Percentiles rank a stretch among this genome's conserved stretches.
Conservation (phyloP, 257 asterid genomes). For the Ilex asprella region DNA sequence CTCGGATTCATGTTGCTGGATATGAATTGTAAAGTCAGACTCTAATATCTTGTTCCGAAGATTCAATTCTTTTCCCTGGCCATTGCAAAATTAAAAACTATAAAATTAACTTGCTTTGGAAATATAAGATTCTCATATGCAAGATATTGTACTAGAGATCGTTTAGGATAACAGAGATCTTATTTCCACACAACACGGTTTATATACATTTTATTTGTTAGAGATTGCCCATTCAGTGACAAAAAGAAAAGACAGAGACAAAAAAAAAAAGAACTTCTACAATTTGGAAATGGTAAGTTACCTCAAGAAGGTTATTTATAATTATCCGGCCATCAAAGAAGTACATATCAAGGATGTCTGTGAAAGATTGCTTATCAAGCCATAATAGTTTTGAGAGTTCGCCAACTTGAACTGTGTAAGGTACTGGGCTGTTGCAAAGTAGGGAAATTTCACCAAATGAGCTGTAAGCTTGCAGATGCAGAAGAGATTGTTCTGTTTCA, state of each 20-base stretch:
- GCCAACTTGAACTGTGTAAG: slow-evolving; percentile 35
- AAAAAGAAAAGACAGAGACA: neutral
- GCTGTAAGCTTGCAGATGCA: slow-evolving; percentile 24
- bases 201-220: too few relatives aligned
- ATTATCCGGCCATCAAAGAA: slow-evolving; percentile 47
- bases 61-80: slow-evolving; percentile 48
- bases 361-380: slow-evolving; percentile 44
- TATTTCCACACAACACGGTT: neutral
- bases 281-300: slow-evolving; percentile 5
- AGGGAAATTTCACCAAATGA: slow-evolving; percentile 50
- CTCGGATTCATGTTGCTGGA: slow-evolving; percentile 60
- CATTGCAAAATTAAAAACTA: neutral
- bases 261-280: neutral
- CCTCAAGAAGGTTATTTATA: slow-evolving; percentile 54
- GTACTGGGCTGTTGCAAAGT: slow-evolving; percentile 49
- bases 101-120: neutral
- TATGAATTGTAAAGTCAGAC: slow-evolving; percentile 34
- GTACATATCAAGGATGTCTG: slow-evolving; percentile 32
- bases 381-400: slow-evolving; percentile 51
- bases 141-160: neutral
- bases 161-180: neutral
- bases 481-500: slow-evolving; percentile 20
- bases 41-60: slow-evolving; percentile 37
- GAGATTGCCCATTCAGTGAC: neutral
- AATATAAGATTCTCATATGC: neutral